Evolutionary conservation across 805 yeast species (phyloP), one percentile per base, ranked within the genome.

Genomic region (Wickerhamiella sorbophila): DNA sequence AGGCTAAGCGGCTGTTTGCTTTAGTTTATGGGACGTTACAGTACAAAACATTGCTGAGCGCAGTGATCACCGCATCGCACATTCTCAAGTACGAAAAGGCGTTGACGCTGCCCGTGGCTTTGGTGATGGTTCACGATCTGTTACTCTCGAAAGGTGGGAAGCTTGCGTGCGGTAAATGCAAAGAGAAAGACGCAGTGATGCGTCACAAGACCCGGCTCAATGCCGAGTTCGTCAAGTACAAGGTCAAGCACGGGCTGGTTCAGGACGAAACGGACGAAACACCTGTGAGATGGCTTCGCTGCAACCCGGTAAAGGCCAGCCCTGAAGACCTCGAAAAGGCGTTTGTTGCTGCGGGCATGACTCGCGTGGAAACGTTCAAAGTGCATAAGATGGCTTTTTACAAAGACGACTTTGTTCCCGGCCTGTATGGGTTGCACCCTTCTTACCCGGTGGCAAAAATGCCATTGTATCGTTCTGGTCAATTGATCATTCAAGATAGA

Each of bases 401-500:
- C 61, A 66, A 71, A 41, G 99, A 91, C 60, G 71, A 66, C 31
- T 75, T 66, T 55, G 75, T 91, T 21, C 83, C 87, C 1, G 66
- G 80, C 48, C 64, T 91, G 15, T 87, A 71, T 59, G 97, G 96
- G 5, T 69, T 88, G 4, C 79, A 79, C 49, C 93, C 95, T 8
- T 65, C 69, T 32, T 88, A 79, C 42, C 72, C 74, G 45, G 60
- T 91, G 16, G 77, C 86, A 18, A 59, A 72, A 2, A 70, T 79
- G n/a, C 71, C 71, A 21, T 72, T 80, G 1, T 91, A 91, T 58
- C 64, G 72, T 41, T 63, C 65, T 10, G 98, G 98, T 0, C 69
- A 77, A 41, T 65, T 88, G 14, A 87, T 91, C 42, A 83, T 91
- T 46, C 99, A 91, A 61, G 98, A 91, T 57, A 67, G 98, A 40